phyloP scores from a whole-genome alignment of 2,329 filamentous ascomycete species.

The Pseudogymnoascus destructans region DNA sequence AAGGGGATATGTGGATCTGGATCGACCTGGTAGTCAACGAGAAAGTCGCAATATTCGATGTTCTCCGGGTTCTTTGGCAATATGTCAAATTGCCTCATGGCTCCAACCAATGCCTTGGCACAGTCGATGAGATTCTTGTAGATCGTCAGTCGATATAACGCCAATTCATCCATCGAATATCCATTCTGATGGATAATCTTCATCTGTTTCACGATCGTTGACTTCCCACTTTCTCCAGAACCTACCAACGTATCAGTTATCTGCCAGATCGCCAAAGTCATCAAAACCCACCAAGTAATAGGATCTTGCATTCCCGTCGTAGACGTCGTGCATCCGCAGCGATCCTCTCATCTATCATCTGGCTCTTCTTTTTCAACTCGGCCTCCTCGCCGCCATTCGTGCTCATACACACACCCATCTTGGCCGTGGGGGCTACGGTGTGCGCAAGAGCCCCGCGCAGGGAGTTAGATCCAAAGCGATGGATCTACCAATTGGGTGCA shows the following conservation, averaged over 20 bases:
- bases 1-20: constrained; percentile 79
- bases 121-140: constrained; percentile 98
- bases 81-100: constrained; percentile 85
- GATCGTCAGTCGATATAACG: constrained; percentile 87
- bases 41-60: constrained; percentile 61
- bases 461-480: constrained; percentile 1
- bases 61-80: constrained; percentile 61
- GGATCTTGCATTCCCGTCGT: constrained; percentile 96
- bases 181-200: constrained; percentile 99
- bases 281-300: constrained; percentile 64
- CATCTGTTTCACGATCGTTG: constrained; percentile 99
- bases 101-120: constrained; percentile 80
- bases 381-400: constrained; percentile 59
- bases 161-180: constrained; percentile 86
- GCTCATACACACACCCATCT: constrained; percentile 92
- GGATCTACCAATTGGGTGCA: constrained; percentile 5
- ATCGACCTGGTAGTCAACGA: constrained; percentile 80
- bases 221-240: constrained; percentile 96
- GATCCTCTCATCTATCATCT: constrained; percentile 84
- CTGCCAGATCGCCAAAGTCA: constrained; percentile 16
- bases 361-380: constrained; percentile 91
- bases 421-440: constrained; percentile 22
- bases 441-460: neutral
- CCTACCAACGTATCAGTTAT: constrained; percentile 38
- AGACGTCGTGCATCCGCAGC: constrained; percentile 90